Percentiles rank a stretch among this genome's conserved stretches.
These are phyloP conservation scores for Pichia sp. DNA, from an alignment of 1,139 yeast species.

Conservation along the genomic window DNA sequence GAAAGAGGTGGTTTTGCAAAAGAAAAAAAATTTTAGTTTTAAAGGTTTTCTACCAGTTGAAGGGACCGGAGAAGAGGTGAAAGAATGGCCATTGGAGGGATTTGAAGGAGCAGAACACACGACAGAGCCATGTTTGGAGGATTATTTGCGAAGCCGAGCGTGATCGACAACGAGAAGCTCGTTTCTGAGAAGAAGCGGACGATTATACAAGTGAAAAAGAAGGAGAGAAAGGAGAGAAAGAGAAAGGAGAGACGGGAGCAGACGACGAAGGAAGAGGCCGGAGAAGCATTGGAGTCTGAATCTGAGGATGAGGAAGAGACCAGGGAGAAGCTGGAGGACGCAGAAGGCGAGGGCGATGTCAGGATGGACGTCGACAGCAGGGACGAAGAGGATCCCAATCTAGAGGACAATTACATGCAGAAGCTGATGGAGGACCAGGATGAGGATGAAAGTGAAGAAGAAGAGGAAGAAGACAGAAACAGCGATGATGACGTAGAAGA, in stretches of 20 bases:
- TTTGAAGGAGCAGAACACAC: not conserved
- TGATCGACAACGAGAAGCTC: constrained; percentile 35
- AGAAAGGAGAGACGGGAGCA: constrained; percentile 21
- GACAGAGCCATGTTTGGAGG: constrained; percentile 18
- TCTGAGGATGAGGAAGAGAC: constrained; percentile 18
- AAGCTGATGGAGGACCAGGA: constrained; percentile 8
- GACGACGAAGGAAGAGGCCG: constrained; percentile 14
- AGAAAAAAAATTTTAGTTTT: constrained; percentile 7
- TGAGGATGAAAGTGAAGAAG: not conserved
- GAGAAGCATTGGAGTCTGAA: constrained; percentile 19
- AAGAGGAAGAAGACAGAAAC: constrained; percentile 28
- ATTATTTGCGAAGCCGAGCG: constrained; percentile 40
- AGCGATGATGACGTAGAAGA: constrained; percentile 32
- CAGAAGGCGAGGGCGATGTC: not conserved
- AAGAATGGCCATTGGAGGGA: not conserved
- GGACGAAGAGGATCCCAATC: constrained; percentile 8
- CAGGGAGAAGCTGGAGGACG: constrained; percentile 2
- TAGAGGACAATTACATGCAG: constrained; percentile 10
- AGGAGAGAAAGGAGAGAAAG: constrained; percentile 21
- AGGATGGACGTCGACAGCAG: constrained; percentile 5
- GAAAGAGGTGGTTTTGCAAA: constrained; percentile 6
- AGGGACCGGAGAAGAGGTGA: not conserved
- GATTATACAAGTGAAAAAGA: constrained; percentile 24
- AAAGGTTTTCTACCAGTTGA: not conserved
- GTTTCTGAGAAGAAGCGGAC: constrained; percentile 29